A percentile compares a stretch with the other conserved stretches of the same genome.
These are phyloP conservation scores for Populus ilicifolia DNA, from an alignment of 345 rosid species.

Conservation along the genomic window DNA sequence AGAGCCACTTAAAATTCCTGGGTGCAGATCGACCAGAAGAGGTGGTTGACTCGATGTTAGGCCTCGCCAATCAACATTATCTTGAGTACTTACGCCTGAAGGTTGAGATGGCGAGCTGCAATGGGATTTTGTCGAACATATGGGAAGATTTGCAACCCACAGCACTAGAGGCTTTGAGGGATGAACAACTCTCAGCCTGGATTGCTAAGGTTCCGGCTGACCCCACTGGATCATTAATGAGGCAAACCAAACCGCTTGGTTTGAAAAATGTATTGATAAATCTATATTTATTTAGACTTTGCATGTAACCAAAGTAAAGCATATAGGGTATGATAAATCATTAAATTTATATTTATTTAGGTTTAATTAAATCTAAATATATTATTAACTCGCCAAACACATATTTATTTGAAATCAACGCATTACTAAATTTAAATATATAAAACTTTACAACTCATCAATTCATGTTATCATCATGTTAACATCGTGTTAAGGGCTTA, in stretches of 20 bases:
- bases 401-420: rapidly evolving
- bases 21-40: too few relatives aligned
- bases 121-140: conserved; percentile 18
- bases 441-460: too few relatives aligned
- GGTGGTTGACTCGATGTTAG: not conserved
- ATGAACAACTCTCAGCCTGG: not conserved
- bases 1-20: too few relatives aligned
- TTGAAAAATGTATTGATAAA: not conserved
- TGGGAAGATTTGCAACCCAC: conserved; percentile 13
- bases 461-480: too few relatives aligned
- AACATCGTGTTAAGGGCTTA: too few relatives aligned
- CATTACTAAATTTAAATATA: too few relatives aligned
- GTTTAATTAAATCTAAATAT: rapidly evolving
- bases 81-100: not conserved
- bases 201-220: not conserved
- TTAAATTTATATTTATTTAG: too few relatives aligned
- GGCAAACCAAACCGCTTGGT: not conserved
- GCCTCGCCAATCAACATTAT: not conserved
- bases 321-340: rapidly evolving
- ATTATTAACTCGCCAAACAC: rapidly evolving
- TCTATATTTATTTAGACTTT: too few relatives aligned
- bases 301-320: rapidly evolving
- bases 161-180: conserved; percentile 6
- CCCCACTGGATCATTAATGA: conserved; percentile 1
- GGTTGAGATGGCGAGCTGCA: not conserved